phyloP scores from a whole-genome alignment of 2,329 filamentous ascomycete genomes.

The Anthostomella pinea region DNA sequence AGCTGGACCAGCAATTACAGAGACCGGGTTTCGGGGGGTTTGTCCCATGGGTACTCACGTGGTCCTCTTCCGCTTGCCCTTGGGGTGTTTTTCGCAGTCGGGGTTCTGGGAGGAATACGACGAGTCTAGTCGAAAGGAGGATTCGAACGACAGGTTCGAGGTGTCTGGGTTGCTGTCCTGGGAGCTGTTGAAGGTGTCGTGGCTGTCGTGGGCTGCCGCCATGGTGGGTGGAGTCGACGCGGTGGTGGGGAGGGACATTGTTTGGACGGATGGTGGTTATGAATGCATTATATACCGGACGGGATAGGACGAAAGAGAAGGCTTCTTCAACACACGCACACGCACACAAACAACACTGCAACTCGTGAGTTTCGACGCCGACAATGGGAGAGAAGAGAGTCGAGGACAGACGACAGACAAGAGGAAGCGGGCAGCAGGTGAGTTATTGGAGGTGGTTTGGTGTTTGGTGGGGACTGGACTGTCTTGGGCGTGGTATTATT shows the following conservation, averaged over 20 bases:
- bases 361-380: slow-evolving; percentile 17
- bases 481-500: slow-evolving; percentile 20
- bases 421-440: slow-evolving; percentile 9
- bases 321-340: slow-evolving; percentile 5
- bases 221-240: slow-evolving; percentile 24
- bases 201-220: slow-evolving; percentile 13
- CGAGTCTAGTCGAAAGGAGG: slow-evolving; percentile 32
- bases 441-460: slow-evolving; percentile 16
- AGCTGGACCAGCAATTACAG: slow-evolving; percentile 5
- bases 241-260: slow-evolving; percentile 25
- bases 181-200: slow-evolving; percentile 27
- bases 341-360: too few species aligned
- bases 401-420: slow-evolving; percentile 8
- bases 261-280: slow-evolving; percentile 17
- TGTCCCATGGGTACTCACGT: slow-evolving; percentile 46
- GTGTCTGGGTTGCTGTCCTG: slow-evolving; percentile 29
- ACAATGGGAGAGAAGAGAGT: slow-evolving; percentile 8
- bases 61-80: slow-evolving; percentile 61
- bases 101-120: slow-evolving; percentile 27
- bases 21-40: slow-evolving; percentile 2
- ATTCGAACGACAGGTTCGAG: slow-evolving; percentile 33
- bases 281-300: slow-evolving; percentile 24
- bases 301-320: slow-evolving; percentile 19
- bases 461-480: too few species aligned
- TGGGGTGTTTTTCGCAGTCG: slow-evolving; percentile 46